Conservation (phyloP, 2,329 filamentous ascomycete species). For the Capronia coronata region DNA sequence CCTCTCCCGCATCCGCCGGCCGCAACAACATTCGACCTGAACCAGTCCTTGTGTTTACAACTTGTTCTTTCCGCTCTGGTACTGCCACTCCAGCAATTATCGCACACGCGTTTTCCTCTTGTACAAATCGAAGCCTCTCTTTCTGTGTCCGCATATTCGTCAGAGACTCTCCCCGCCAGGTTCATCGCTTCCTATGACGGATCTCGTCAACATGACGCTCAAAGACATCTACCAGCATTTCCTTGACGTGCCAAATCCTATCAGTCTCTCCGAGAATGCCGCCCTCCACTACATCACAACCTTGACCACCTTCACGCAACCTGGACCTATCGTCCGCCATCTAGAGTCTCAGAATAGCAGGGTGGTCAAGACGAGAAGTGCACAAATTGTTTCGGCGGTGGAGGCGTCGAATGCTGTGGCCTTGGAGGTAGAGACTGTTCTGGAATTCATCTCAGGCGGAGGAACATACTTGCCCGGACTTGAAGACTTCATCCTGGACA, state of each 20-base stretch:
- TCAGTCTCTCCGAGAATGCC: conserved; percentile 58
- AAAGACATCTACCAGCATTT: conserved; percentile 62
- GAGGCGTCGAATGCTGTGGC: conserved; percentile 65
- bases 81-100: neutral
- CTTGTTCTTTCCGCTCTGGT: neutral
- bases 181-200: neutral
- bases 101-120: neutral
- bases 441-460: conserved; percentile 75
- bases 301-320: conserved; percentile 63
- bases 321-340: conserved; percentile 76
- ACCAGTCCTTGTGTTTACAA: no score
- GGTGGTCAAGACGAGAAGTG: conserved; percentile 74
- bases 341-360: conserved; percentile 58
- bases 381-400: conserved; percentile 67
- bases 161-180: neutral
- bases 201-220: conserved; percentile 36
- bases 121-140: neutral
- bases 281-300: conserved; percentile 86
- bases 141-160: neutral
- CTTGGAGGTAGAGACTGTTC: conserved; percentile 70
- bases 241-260: conserved; percentile 58
- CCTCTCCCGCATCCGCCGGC: neutral
- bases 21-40: no score
- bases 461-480: conserved; percentile 81
- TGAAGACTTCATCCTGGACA: conserved; percentile 87